Conservation (phyloP, 345 rosid species). For the Noccaea caerulescens region DNA sequence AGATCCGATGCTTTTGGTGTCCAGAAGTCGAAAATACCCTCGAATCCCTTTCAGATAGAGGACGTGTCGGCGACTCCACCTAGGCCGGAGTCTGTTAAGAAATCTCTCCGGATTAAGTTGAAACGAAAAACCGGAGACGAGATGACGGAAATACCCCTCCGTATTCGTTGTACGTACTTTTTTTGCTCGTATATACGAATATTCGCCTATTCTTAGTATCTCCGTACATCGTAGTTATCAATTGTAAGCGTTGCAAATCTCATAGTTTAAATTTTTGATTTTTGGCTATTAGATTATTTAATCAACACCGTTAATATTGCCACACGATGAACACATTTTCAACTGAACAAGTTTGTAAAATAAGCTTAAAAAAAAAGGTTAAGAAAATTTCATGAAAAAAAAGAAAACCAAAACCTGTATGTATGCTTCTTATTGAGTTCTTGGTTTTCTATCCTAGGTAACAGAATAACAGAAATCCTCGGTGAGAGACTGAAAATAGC, state of each 20-base stretch:
- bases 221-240: constrained; percentile 16
- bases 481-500: neutral
- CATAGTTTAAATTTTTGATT: neutral
- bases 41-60: neutral
- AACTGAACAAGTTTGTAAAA: neutral
- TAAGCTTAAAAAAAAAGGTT: too few relatives aligned
- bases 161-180: constrained; percentile 9
- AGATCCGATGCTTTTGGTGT: neutral
- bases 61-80: constrained; percentile 42
- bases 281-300: neutral
- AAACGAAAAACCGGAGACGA: neutral
- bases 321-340: neutral
- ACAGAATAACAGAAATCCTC: neutral
- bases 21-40: constrained; percentile 21
- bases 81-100: constrained; percentile 15
- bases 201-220: constrained; percentile 21
- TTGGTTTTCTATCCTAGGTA: constrained; percentile 8
- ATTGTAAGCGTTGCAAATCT: neutral
- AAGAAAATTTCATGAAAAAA: too few relatives aligned
- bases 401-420: neutral
- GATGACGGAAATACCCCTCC: constrained; percentile 35
- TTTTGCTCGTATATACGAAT: constrained; percentile 3
- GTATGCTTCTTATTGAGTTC: constrained; percentile 16
- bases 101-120: constrained; percentile 18
- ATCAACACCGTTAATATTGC: neutral